Percentiles rank a stretch among this genome's conserved stretches.
Evolutionary conservation across 1,284 basidiomycete species (phyloP).

Genomic region (Leccinum subfulvum): DNA sequence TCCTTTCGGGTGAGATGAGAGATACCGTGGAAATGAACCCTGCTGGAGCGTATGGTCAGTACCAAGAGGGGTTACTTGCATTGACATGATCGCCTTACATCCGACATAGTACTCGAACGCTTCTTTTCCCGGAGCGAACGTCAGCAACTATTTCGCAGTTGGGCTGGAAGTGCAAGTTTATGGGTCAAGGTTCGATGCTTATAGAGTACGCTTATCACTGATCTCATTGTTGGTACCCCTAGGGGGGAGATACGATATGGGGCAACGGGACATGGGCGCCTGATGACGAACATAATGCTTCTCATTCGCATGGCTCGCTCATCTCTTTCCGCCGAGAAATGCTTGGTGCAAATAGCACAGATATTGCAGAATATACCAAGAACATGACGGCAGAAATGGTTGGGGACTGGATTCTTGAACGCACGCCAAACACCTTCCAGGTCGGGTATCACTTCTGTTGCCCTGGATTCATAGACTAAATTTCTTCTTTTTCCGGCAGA

Average conservation of each 20-base stretch:
- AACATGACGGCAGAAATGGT: slow-evolving; percentile 86
- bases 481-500: slow-evolving; percentile 42
- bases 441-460: slow-evolving; percentile 36
- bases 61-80: background rate
- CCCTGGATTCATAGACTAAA: slow-evolving; percentile 1
- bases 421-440: slow-evolving; percentile 84
- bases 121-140: slow-evolving; percentile 93
- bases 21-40: slow-evolving; percentile 94
- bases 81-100: background rate
- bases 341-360: background rate
- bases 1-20: slow-evolving; percentile 92
- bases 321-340: slow-evolving; percentile 68
- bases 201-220: background rate
- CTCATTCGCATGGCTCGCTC: slow-evolving; percentile 78
- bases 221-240: slow-evolving; percentile 8
- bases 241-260: slow-evolving; percentile 93
- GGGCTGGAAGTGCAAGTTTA: slow-evolving; percentile 93
- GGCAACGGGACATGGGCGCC: slow-evolving; percentile 73
- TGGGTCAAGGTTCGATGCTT: slow-evolving; percentile 73
- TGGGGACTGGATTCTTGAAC: slow-evolving; percentile 78
- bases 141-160: slow-evolving; percentile 88
- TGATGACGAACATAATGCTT: slow-evolving; percentile 68
- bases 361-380: slow-evolving; percentile 29
- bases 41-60: slow-evolving; percentile 74
- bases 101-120: slow-evolving; percentile 62